These are phyloP conservation scores for Microbotryum intermedium DNA, from an alignment of 1,284 basidiomycete genomes.

Conservation along the genomic window DNA sequence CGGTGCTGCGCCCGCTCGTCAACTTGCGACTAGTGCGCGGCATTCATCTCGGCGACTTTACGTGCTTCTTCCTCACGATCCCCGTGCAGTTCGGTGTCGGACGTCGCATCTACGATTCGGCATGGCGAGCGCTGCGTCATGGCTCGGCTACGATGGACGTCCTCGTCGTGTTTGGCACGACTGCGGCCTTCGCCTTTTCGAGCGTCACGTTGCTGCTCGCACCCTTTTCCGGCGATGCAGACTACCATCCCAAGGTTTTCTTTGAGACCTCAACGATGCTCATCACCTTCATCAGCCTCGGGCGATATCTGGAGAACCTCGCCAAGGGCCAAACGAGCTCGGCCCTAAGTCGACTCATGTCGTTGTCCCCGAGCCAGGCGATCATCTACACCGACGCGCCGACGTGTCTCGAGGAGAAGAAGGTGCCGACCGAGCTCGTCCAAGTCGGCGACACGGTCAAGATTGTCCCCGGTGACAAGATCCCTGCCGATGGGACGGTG, in stretches of 20 bases:
- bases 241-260: slow-evolving; percentile 77
- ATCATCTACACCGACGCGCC: slow-evolving; percentile 83
- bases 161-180: slow-evolving; percentile 88
- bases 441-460: slow-evolving; percentile 91
- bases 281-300: slow-evolving; percentile 92
- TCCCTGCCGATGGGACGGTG: slow-evolving; percentile 91
- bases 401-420: slow-evolving; percentile 70
- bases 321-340: slow-evolving; percentile 97
- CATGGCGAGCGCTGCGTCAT: slow-evolving; percentile 85
- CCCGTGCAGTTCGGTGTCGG: slow-evolving; percentile 93
- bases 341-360: slow-evolving; percentile 91
- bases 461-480: slow-evolving; percentile 90
- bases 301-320: slow-evolving; percentile 88
- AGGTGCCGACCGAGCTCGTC: slow-evolving; percentile 86
- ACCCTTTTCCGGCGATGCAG: slow-evolving; percentile 52
- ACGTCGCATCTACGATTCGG: slow-evolving; percentile 73
- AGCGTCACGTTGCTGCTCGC: slow-evolving; percentile 60
- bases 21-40: slow-evolving; percentile 50
- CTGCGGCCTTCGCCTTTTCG: slow-evolving; percentile 88
- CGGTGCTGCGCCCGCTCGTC: slow-evolving; percentile 50
- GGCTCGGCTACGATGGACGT: slow-evolving; percentile 82
- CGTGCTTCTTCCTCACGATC: slow-evolving; percentile 74
- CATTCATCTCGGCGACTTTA: slow-evolving; percentile 73
- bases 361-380: slow-evolving; percentile 86
- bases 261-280: slow-evolving; percentile 99